A percentile compares a stretch with the other conserved stretches of the same genome.
These are phyloP conservation scores for Eustoma russellianum DNA, from an alignment of 257 asterid species.

Conservation along the genomic window DNA sequence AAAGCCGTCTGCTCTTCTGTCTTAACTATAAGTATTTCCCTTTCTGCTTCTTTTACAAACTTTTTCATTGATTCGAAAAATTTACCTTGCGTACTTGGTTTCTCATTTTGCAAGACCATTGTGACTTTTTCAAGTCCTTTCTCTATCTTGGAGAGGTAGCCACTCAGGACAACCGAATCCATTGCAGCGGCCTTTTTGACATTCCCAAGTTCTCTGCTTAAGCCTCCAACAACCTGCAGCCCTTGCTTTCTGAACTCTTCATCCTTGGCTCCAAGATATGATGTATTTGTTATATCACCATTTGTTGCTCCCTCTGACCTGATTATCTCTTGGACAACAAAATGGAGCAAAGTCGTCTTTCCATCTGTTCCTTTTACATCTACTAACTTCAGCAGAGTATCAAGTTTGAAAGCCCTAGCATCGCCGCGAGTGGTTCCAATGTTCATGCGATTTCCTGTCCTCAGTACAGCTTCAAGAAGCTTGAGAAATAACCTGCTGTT, in stretches of 20 bases:
- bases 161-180: slow-evolving; percentile 89
- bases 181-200: slow-evolving; percentile 84
- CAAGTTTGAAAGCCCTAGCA: slow-evolving; percentile 88
- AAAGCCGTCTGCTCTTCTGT: slow-evolving; percentile 53
- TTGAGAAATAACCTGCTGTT: slow-evolving; percentile 83
- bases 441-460: slow-evolving; percentile 95
- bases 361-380: slow-evolving; percentile 95
- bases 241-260: slow-evolving; percentile 79
- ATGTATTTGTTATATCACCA: slow-evolving; percentile 19
- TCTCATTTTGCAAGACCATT: slow-evolving; percentile 44
- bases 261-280: slow-evolving; percentile 31
- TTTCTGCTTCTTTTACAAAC: slow-evolving; percentile 59
- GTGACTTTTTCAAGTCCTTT: slow-evolving; percentile 73
- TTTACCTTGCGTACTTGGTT: slow-evolving; percentile 40
- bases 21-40: slow-evolving; percentile 47
- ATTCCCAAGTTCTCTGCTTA: slow-evolving; percentile 68
- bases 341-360: slow-evolving; percentile 88
- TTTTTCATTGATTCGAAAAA: slow-evolving; percentile 64
- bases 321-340: slow-evolving; percentile 93
- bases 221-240: slow-evolving; percentile 65
- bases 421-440: slow-evolving; percentile 88
- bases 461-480: slow-evolving; percentile 87
- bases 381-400: slow-evolving; percentile 67
- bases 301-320: slow-evolving; percentile 60
- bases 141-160: slow-evolving; percentile 82